phyloP scores from a whole-genome alignment of 129 eudicot genomes.

The Sambucus nigra region DNA sequence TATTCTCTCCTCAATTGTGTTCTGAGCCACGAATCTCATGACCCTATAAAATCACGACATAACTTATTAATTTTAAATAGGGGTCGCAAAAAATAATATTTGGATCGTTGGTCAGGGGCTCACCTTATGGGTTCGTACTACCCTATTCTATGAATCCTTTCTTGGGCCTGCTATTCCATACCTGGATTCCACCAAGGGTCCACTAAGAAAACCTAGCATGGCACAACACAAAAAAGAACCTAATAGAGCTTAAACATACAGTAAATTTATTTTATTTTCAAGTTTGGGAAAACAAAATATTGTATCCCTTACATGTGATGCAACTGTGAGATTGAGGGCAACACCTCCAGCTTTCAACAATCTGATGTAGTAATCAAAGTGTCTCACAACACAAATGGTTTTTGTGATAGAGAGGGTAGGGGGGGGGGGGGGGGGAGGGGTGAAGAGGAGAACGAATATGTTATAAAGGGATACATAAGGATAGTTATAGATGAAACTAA shows the following conservation, averaged over 20 bases:
- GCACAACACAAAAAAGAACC: not conserved
- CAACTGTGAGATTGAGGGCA: slow-evolving; percentile 89
- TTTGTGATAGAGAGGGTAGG: too few species aligned
- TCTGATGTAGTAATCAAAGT: slow-evolving; percentile 59
- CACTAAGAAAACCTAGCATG: slow-evolving; percentile 77
- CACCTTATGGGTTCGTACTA: slow-evolving; percentile 83
- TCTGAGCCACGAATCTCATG: slow-evolving; percentile 74
- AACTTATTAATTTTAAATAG: not conserved
- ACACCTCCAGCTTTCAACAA: slow-evolving; percentile 98
- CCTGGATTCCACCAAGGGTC: slow-evolving; percentile 99
- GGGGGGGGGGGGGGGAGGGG: too few species aligned
- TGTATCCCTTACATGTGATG: slow-evolving; percentile 79
- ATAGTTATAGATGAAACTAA: too few species aligned
- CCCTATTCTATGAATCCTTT: slow-evolving; percentile 90
- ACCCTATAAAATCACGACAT: slow-evolving; percentile 33
- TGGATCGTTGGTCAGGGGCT: not conserved
- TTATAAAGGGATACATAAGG: too few species aligned
- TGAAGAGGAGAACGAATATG: too few species aligned
- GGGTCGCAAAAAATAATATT: not conserved
- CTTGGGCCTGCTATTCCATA: slow-evolving; percentile 88
- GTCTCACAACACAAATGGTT: too few species aligned
- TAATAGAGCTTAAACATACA: not conserved
- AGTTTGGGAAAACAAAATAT: too few species aligned
- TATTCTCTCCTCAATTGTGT: slow-evolving; percentile 88
- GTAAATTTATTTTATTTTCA: too few species aligned